Percentiles rank a stretch among this genome's conserved stretches.
phyloP scores from a whole-genome alignment of 495 filamentous ascomycete species.

The Aspergillus saccharolyticus region DNA sequence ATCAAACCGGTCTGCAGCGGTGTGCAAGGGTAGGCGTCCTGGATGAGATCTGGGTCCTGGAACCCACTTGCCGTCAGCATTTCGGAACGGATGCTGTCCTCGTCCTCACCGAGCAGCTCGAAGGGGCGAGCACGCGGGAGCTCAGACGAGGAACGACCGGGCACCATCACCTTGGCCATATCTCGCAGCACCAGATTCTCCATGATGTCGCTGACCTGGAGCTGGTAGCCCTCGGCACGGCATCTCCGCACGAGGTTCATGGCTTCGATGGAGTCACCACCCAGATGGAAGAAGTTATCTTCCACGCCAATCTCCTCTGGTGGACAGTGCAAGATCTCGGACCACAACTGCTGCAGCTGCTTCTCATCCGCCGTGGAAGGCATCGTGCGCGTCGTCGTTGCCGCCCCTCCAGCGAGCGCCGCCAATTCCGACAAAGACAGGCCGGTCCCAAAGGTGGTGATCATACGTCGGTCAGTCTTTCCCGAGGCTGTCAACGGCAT shows the following conservation, averaged over 20 bases:
- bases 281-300: conserved; percentile 50
- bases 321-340: conserved; percentile 24
- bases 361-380: conserved; percentile 17
- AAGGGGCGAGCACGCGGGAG: conserved; percentile 3
- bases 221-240: conserved; percentile 7
- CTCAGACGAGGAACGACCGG: conserved; percentile 12
- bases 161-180: conserved; percentile 29
- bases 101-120: conserved; percentile 14
- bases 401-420: conserved; percentile 14
- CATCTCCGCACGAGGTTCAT: conserved; percentile 28
- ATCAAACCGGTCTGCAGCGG: conserved; percentile 22
- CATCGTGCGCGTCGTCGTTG: neutral
- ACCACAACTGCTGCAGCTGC: conserved; percentile 33
- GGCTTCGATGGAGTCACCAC: conserved; percentile 55
- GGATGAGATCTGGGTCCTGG: conserved; percentile 16
- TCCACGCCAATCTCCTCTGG: conserved; percentile 32
- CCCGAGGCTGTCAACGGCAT: conserved; percentile 48
- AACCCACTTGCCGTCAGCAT: conserved; percentile 9
- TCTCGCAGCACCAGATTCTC: conserved; percentile 29
- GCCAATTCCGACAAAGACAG: conserved; percentile 13
- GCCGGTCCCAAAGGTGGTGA: conserved; percentile 21
- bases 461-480: conserved; percentile 49
- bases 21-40: conserved; percentile 28
- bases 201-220: conserved; percentile 27
- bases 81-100: conserved; percentile 15